A percentile compares a stretch with the other conserved stretches of the same genome.
Conservation (phyloP, 176 grass and related monocot species). For the Avena eriantha region DNA sequence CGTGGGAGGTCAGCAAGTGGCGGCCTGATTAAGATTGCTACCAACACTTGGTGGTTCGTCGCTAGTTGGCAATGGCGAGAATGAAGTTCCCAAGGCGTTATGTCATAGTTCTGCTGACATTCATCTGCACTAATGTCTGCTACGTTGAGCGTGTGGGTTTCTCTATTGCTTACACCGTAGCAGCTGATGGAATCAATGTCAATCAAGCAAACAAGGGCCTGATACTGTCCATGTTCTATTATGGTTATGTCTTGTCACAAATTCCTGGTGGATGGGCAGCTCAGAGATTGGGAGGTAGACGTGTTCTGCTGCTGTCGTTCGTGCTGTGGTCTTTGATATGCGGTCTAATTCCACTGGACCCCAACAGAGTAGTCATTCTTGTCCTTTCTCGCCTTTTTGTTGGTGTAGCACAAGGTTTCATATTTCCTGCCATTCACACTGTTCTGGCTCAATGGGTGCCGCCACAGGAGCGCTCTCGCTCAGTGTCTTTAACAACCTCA, state of each 20-base stretch:
- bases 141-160: constrained; percentile 20
- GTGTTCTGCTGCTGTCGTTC: constrained; percentile 16
- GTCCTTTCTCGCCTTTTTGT: constrained; percentile 28
- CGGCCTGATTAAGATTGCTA: constrained; percentile 39
- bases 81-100: constrained; percentile 11
- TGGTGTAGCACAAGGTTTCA: constrained; percentile 24
- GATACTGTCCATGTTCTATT: constrained; percentile 26
- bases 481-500: background rate
- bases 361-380: constrained; percentile 10
- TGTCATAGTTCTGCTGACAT: constrained; percentile 19
- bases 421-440: constrained; percentile 25
- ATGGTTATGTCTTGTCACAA: constrained; percentile 7
- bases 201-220: constrained; percentile 24
- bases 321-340: constrained; percentile 26
- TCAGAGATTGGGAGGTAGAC: constrained; percentile 11
- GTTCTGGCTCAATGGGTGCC: constrained; percentile 16
- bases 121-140: constrained; percentile 18
- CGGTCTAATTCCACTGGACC: constrained; percentile 6
- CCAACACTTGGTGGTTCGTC: background rate
- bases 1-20: constrained; percentile 48
- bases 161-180: constrained; percentile 14
- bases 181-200: background rate
- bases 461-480: constrained; percentile 17
- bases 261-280: constrained; percentile 32
- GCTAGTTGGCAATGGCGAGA: background rate